phyloP scores from a whole-genome alignment of 129 eudicot species.

The Chrysanthemum seticuspe region DNA sequence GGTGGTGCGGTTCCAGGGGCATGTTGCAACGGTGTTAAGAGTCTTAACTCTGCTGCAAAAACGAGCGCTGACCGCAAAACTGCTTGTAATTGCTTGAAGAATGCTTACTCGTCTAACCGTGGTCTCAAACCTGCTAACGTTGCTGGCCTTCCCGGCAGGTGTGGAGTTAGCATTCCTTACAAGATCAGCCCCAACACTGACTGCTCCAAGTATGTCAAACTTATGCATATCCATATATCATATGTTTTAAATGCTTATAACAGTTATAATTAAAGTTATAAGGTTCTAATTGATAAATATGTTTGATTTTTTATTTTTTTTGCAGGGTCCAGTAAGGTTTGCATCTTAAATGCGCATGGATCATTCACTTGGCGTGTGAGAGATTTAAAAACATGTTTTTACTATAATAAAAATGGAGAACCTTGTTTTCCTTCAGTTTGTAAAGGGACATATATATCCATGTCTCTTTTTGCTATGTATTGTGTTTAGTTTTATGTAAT shows the following conservation, averaged over 20 bases:
- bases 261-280: not conserved
- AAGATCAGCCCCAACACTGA: constrained; percentile 42
- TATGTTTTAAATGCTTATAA: not conserved
- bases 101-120: not conserved
- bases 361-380: not conserved
- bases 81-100: constrained; percentile 45
- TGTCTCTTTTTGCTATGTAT: too few relatives aligned
- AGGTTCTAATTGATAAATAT: not conserved
- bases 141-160: constrained; percentile 34
- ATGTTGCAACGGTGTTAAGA: constrained; percentile 39
- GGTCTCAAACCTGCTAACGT: constrained; percentile 23
- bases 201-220: constrained; percentile 38
- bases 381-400: not conserved
- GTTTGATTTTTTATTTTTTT: not conserved
- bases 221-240: not conserved
- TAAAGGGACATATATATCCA: too few relatives aligned
- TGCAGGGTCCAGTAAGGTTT: not conserved
- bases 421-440: too few relatives aligned
- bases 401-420: not conserved
- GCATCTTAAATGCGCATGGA: constrained; percentile 1
- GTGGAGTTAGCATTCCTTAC: constrained; percentile 45
- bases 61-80: constrained; percentile 32
- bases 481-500: too few relatives aligned
- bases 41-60: constrained; percentile 23
- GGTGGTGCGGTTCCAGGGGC: not conserved